Conservation (phyloP, 371 early-diverging fungal species). For the Haplosporangium sp. region DNA sequence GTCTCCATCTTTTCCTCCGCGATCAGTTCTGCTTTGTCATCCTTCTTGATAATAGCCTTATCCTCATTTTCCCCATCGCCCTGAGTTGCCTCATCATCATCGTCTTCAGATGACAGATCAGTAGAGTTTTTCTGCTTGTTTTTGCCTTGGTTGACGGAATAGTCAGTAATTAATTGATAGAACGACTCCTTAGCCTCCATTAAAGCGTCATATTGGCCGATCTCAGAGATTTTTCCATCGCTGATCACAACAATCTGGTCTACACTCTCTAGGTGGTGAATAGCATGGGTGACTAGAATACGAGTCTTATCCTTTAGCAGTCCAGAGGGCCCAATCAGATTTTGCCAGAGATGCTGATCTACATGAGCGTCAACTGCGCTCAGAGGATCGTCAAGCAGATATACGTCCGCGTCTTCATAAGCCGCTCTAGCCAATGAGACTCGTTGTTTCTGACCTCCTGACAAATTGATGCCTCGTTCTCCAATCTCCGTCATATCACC, state of each 20-base stretch:
- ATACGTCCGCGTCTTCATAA: conserved; percentile 65
- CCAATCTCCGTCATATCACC: conserved; percentile 75
- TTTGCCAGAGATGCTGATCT: conserved; percentile 53
- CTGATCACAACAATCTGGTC: conserved; percentile 69
- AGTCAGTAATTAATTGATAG: conserved; percentile 59
- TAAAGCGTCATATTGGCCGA: conserved; percentile 64
- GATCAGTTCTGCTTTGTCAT: conserved; percentile 60
- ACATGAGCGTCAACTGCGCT: conserved; percentile 91
- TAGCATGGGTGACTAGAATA: conserved; percentile 61
- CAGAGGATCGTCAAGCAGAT: conserved; percentile 83
- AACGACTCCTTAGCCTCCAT: conserved; percentile 61
- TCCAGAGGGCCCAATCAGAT: conserved; percentile 67
- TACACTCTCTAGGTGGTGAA: conserved; percentile 57
- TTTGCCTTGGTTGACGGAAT: conserved; percentile 39
- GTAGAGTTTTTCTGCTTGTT: conserved; percentile 1
- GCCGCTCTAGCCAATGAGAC: conserved; percentile 65
- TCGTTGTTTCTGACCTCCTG: conserved; percentile 71
- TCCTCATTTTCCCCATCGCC: conserved; percentile 24
- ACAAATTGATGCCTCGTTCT: conserved; percentile 67
- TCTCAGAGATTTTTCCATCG: conserved; percentile 66
- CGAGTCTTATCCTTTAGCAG: conserved; percentile 68
- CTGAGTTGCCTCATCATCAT: conserved; percentile 15
- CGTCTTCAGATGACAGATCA: conserved; percentile 13
- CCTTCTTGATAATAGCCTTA: conserved; percentile 19
- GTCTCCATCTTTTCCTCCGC: conserved; percentile 70